Evolutionary conservation across 768 basidiomycete genomes (phyloP).

Genomic region (Collybiopsis luxurians): DNA sequence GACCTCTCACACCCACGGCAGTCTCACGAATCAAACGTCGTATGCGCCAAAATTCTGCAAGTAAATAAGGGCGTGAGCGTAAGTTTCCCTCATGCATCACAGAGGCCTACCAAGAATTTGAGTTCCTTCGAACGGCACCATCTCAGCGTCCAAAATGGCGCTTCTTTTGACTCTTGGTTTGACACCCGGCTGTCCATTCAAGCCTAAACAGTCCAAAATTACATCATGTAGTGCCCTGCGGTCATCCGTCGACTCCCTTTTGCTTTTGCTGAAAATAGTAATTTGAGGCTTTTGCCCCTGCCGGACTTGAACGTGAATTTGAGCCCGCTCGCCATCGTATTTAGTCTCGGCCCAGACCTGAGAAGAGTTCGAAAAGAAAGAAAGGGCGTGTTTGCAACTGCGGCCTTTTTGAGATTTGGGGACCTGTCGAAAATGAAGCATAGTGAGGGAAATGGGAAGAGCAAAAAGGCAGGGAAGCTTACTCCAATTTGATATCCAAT

Average conservation of each 20-base stretch:
- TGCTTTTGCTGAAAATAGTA: conserved; percentile 86
- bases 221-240: conserved; percentile 61
- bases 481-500: conserved; percentile 68
- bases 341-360: conserved; percentile 87
- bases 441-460: background rate
- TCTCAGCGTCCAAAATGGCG: conserved; percentile 79
- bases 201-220: conserved; percentile 58
- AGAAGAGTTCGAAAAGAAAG: conserved; percentile 36
- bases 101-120: conserved; percentile 32
- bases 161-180: conserved; percentile 31
- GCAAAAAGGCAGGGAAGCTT: background rate
- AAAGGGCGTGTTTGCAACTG: conserved; percentile 53
- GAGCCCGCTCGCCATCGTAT: conserved; percentile 93
- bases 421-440: conserved; percentile 40
- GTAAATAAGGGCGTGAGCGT: background rate
- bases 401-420: conserved; percentile 83
- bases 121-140: conserved; percentile 76
- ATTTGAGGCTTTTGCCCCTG: conserved; percentile 42
- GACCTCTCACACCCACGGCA: conserved; percentile 49
- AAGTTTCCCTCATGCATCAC: background rate
- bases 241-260: conserved; percentile 77
- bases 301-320: conserved; percentile 73
- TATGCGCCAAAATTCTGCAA: conserved; percentile 75
- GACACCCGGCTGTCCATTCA: conserved; percentile 20
- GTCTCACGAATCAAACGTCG: conserved; percentile 56